Evolutionary conservation across 768 basidiomycete genomes (phyloP), one percentile per base, ranked within the genome.

Genomic region (Suillus paluster): DNA sequence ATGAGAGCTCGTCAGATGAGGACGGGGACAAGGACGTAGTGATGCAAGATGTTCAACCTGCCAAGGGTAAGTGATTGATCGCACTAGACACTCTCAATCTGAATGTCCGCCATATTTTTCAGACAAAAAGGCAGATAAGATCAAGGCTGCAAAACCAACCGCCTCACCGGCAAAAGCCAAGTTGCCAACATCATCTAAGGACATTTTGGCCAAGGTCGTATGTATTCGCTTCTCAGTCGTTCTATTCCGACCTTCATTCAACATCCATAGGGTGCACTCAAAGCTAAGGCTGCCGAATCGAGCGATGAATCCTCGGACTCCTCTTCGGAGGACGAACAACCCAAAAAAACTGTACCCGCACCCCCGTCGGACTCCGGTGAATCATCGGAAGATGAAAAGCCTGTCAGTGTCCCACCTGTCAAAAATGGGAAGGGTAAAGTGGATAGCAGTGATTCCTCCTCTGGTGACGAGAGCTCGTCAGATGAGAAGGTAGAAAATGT

Each of bases 401-500:
- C 61, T 2, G 61, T 60, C 5, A 67, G 42, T 44, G 53, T 11
- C 3, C 25, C 11, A 6, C 30, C 19, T 25, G 17, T 41, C 23
- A 15, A 34, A 11, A 10, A 8, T 21, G 30, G 12, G 14, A 60
- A 60, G 49, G 58, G 64, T 27, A 54, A 63, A 57, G 42, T 44
- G 42, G 38, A 39, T 17, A 55, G 25, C 38, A 11, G 25, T 17
- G 3, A 27, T 11, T 67, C 61, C 42, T 54, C 55, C 42, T 61
- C 75, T 21, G 75, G 77, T 62, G 75, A 78, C 57, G 72, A 70
- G 38, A 60, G 66, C n/a, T 67, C 70, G 21, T 70, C 71, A 61
- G 70, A 71, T 30, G 64, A 68, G 54, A 66, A 88, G 67, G 89
- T 88, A 84, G 80, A 75, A 27, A 84, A 86, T 59, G 75, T 78